Conservation (phyloP, 179 eudicot species). For the Sideroxylon spinosum region DNA sequence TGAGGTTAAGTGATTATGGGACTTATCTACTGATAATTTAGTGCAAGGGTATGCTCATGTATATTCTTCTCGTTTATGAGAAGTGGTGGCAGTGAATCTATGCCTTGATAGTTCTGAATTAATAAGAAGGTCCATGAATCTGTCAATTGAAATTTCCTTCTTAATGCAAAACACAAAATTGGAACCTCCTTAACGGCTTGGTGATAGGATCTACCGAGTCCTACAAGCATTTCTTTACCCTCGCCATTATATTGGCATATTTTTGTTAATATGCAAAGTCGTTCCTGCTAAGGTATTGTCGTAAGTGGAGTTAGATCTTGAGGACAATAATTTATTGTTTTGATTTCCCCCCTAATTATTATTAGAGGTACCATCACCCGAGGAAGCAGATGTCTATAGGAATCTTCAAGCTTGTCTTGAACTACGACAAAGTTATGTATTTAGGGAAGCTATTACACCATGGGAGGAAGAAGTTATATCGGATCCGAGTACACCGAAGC, state of each 20-base stretch:
- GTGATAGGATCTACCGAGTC: not conserved
- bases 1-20: too few relatives aligned
- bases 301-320: not conserved
- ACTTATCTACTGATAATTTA: too few relatives aligned
- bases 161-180: not conserved
- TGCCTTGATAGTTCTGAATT: too few relatives aligned
- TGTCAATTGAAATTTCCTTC: too few relatives aligned
- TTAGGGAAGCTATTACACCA: slow-evolving; percentile 81
- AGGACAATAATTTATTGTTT: not conserved
- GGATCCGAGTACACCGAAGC: slow-evolving; percentile 94
- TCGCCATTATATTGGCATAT: not conserved
- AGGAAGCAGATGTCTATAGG: slow-evolving; percentile 81
- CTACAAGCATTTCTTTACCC: not conserved
- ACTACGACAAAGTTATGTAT: slow-evolving; percentile 76
- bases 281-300: not conserved
- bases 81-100: too few relatives aligned
- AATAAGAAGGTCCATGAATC: too few relatives aligned
- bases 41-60: too few relatives aligned
- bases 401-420: slow-evolving; percentile 90
- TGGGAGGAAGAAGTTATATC: slow-evolving; percentile 90
- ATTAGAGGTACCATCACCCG: slow-evolving; percentile 75
- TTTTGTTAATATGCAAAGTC: not conserved
- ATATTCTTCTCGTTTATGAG: too few relatives aligned
- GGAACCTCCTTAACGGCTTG: not conserved
- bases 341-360: slow-evolving; percentile 9